Evolutionary conservation across 2,329 filamentous ascomycete genomes (phyloP).

Genomic region (Aureobasidium sp.): DNA sequence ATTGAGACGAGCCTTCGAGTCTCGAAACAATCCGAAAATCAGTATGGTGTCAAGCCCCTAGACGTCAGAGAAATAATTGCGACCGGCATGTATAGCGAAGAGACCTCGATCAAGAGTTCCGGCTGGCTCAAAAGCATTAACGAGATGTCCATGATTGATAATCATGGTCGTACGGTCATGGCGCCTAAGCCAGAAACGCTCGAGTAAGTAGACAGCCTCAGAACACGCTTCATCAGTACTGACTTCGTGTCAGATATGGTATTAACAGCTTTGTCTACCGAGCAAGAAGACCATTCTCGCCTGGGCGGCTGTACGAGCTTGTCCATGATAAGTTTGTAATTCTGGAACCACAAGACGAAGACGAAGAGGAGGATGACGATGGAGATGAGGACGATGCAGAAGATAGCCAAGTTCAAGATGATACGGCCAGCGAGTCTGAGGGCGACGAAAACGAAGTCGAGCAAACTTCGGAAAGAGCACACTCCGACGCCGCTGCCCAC

Average conservation of each 20-base stretch:
- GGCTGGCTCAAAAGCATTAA: conserved; percentile 67
- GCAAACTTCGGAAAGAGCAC: conserved; percentile 18
- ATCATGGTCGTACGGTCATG: conserved; percentile 44
- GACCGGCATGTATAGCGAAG: conserved; percentile 58
- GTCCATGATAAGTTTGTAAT: conserved; percentile 40
- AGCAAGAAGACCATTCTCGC: conserved; percentile 42
- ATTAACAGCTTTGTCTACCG: conserved; percentile 66
- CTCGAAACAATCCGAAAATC: conserved; percentile 12
- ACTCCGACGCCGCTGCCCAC: conserved; percentile 20
- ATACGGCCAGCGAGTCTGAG: not conserved
- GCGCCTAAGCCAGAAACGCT: conserved; percentile 65
- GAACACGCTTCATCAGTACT: not conserved
- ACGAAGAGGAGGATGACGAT: conserved; percentile 30
- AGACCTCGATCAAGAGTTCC: conserved; percentile 56
- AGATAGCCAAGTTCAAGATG: conserved; percentile 16
- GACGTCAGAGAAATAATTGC: conserved; percentile 58
- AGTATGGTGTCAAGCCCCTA: conserved; percentile 15
- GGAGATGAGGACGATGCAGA: conserved; percentile 24
- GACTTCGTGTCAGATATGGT: conserved; percentile 45
- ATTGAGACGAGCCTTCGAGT: conserved; percentile 43
- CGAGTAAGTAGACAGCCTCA: conserved; percentile 40
- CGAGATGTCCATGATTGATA: conserved; percentile 56
- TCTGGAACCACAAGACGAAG: conserved; percentile 32
- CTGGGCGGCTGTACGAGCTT: conserved; percentile 34
- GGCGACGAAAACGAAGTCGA: conserved; percentile 23